phyloP scores from a whole-genome alignment of 306 rosid species.

The Corylus avellana region DNA sequence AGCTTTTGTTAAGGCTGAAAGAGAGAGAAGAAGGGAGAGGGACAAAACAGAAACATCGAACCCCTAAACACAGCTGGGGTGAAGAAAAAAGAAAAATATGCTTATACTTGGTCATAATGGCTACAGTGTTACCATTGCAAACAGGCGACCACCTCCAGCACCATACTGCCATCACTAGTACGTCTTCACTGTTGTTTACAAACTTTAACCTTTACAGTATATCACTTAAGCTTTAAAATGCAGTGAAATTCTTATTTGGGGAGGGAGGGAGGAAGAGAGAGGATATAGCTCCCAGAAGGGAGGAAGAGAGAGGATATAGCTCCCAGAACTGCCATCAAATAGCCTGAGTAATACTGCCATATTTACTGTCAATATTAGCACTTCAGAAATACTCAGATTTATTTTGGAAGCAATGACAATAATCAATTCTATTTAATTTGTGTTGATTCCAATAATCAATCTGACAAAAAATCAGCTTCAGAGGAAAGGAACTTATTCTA shows the following conservation, averaged over 20 bases:
- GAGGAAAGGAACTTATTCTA: background rate
- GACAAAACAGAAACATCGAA: background rate
- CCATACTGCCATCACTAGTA: background rate
- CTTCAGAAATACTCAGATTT: no score
- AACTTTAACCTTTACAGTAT: background rate
- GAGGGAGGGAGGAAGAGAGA: no score
- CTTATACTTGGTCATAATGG: background rate
- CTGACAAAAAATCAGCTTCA: no score
- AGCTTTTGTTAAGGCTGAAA: background rate
- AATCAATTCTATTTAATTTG: no score
- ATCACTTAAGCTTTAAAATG: background rate
- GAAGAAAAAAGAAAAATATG: background rate
- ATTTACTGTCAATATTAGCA: no score
- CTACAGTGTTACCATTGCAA: background rate
- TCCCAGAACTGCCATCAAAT: no score
- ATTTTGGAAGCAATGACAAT: no score
- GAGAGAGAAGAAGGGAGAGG: background rate
- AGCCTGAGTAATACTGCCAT: no score
- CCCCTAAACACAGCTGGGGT: background rate
- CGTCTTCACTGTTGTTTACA: background rate
- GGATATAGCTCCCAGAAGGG: no score
- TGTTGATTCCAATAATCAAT: no score
- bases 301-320: no score
- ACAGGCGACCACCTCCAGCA: background rate
- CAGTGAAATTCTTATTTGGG: background rate